phyloP scores from a whole-genome alignment of 176 grass and related monocot genomes.

The Hordeum marinum region DNA sequence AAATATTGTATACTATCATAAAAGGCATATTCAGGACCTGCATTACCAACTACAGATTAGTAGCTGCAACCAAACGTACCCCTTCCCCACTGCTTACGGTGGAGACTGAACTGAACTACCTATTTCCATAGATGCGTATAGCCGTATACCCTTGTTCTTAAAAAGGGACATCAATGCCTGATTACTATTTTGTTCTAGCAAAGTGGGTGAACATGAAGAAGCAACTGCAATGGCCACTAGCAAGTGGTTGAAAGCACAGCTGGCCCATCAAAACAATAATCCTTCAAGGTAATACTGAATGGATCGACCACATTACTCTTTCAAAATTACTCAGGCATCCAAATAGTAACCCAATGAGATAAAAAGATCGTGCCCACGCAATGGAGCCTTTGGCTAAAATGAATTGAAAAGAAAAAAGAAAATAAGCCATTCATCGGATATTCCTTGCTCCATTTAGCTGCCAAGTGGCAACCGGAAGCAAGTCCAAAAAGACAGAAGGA shows the following conservation, averaged over 20 bases:
- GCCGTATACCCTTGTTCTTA: not conserved
- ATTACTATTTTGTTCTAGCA: not conserved
- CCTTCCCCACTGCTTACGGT: not conserved
- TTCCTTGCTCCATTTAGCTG: no score
- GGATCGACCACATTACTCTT: not conserved
- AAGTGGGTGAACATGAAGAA: not conserved
- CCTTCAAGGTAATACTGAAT: not conserved
- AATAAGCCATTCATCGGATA: no score
- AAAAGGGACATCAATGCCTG: not conserved
- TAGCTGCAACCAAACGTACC: not conserved
- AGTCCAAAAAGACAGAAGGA: no score
- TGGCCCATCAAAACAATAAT: not conserved
- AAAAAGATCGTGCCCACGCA: no score
- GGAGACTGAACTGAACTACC: not conserved
- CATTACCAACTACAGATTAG: constrained; percentile 1
- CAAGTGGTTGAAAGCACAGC: not conserved
- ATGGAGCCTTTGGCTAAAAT: no score
- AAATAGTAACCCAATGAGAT: no score
- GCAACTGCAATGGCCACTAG: not conserved
- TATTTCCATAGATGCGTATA: not conserved
- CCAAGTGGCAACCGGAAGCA: not conserved
- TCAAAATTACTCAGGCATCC: not conserved
- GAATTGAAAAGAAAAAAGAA: no score
- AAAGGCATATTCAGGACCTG: no score
- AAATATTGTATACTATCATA: not conserved